Conservation (phyloP, 2,329 filamentous ascomycete genomes). For the Beauveria scarabaeidicola region DNA sequence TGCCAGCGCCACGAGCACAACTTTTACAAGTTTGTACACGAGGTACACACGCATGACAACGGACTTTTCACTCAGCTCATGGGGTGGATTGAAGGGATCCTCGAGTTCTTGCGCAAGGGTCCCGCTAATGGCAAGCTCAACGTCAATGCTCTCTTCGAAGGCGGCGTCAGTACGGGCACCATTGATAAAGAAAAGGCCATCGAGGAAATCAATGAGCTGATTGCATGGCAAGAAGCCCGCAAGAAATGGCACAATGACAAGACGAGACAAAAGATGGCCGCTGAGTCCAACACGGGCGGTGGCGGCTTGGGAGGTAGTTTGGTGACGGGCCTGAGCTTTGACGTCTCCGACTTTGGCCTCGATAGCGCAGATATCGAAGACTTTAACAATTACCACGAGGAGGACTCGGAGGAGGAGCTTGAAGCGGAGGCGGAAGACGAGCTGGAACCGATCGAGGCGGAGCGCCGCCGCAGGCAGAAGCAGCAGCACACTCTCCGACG, state of each 20-base stretch:
- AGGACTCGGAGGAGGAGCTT: conserved; percentile 53
- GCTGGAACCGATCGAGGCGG: conserved; percentile 78
- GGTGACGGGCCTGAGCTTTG: conserved; percentile 54
- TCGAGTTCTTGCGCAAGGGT: conserved; percentile 84
- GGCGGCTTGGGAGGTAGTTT: conserved; percentile 39
- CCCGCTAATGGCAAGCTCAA: conserved; percentile 80
- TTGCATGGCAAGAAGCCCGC: conserved; percentile 87
- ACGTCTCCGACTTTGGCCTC: conserved; percentile 79
- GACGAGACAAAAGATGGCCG: conserved; percentile 97
- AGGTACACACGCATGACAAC: conserved; percentile 94
- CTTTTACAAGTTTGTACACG: conserved; percentile 98
- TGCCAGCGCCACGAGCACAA: conserved; percentile 92
- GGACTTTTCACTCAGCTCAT: conserved; percentile 93
- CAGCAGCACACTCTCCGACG: conserved; percentile 72
- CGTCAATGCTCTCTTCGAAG: conserved; percentile 87
- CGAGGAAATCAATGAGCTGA: conserved; percentile 73
- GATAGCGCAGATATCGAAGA: conserved; percentile 81
- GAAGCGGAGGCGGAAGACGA: conserved; percentile 70
- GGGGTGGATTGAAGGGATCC: conserved; percentile 92
- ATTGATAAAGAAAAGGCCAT: conserved; percentile 67
- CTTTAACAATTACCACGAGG: conserved; percentile 59
- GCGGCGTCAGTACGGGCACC: conserved; percentile 56
- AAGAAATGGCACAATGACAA: conserved; percentile 99
- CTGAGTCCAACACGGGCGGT: conserved; percentile 38
- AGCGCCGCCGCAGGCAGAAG: conserved; percentile 68